These are phyloP conservation scores for Lipomyces yamanashiensis DNA, from an alignment of 805 yeast genomes.

Conservation along the genomic window DNA sequence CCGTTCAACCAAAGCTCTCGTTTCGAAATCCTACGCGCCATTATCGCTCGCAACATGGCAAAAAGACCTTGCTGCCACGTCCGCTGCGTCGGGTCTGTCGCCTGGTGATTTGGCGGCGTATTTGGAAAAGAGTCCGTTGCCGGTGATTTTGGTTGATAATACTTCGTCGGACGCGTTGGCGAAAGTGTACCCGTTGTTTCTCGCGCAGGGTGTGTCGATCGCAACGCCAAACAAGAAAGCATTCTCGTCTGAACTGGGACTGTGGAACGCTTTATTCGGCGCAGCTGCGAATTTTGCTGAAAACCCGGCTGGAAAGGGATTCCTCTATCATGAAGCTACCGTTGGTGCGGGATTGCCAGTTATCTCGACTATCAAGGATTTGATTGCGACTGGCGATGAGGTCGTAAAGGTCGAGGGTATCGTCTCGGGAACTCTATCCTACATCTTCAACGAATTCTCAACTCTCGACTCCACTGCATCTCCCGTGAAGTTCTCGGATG, in stretches of 20 bases:
- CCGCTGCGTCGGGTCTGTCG: conserved; percentile 55
- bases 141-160: conserved; percentile 89
- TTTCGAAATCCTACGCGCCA: conserved; percentile 71
- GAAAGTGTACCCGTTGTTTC: conserved; percentile 71
- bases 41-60: conserved; percentile 67
- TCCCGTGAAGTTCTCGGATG: conserved; percentile 80
- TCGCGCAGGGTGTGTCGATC: conserved; percentile 79
- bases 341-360: conserved; percentile 99
- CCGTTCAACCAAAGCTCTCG: conserved; percentile 69
- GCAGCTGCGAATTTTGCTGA: conserved; percentile 48
- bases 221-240: conserved; percentile 99
- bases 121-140: conserved; percentile 67
- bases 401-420: conserved; percentile 92
- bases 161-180: conserved; percentile 86
- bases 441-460: conserved; percentile 92
- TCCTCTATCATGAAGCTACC: conserved; percentile 96
- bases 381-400: conserved; percentile 91
- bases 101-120: conserved; percentile 63
- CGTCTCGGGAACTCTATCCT: conserved; percentile 93
- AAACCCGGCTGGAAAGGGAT: conserved; percentile 55
- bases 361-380: conserved; percentile 83
- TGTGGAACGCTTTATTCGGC: conserved; percentile 77
- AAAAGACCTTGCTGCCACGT: conserved; percentile 52
- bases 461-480: conserved; percentile 57
- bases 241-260: conserved; percentile 72